phyloP scores from a whole-genome alignment of 495 filamentous ascomycete species.

The Parachaetomium inaequale region DNA sequence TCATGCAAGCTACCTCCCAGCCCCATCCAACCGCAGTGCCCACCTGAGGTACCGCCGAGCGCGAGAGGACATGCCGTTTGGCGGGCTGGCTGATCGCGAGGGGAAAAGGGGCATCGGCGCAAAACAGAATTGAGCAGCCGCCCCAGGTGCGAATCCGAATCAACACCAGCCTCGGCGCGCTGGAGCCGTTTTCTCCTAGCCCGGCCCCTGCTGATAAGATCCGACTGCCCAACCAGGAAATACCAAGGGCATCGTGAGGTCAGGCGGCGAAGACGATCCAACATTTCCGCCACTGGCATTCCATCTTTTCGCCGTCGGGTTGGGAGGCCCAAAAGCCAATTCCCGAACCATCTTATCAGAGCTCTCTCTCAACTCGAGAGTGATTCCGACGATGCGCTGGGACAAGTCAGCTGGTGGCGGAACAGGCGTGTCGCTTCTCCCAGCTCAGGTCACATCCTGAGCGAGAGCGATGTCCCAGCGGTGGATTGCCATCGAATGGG shows the following conservation, averaged over 20 bases:
- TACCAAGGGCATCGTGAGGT: not conserved
- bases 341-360: not conserved
- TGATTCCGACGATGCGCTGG: not conserved
- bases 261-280: not conserved
- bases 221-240: not conserved
- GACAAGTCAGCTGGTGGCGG: not conserved
- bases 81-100: slow-evolving; percentile 20
- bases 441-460: not conserved
- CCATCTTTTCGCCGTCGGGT: not conserved
- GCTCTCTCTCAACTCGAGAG: not conserved
- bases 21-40: slow-evolving; percentile 12
- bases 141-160: slow-evolving; percentile 18
- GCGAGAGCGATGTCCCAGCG: not conserved
- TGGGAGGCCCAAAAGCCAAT: not conserved
- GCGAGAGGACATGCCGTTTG: slow-evolving; percentile 23
- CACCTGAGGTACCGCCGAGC: slow-evolving; percentile 20
- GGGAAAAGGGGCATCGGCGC: slow-evolving; percentile 25
- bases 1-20: slow-evolving; percentile 23
- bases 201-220: not conserved
- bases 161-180: slow-evolving; percentile 14
- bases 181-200: not conserved
- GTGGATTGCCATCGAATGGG: slow-evolving; percentile 16
- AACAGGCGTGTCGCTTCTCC: slow-evolving; percentile 5
- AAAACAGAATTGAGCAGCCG: slow-evolving; percentile 26
- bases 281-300: not conserved